Evolutionary conservation across 805 yeast genomes (phyloP).

Genomic region (Ogataea glucozyma): DNA sequence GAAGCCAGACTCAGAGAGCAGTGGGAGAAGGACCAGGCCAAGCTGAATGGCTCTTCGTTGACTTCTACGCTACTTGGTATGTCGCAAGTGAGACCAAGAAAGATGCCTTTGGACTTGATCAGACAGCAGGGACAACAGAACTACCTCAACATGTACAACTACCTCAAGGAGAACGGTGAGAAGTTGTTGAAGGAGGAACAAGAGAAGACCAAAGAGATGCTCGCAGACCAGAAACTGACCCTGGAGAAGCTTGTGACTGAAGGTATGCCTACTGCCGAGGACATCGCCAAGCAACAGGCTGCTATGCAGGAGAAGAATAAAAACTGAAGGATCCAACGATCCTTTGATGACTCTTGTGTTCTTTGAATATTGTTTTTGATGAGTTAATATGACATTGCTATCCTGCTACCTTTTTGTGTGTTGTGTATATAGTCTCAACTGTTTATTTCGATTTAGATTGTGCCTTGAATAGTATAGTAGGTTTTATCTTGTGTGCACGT

Average conservation of each 20-base stretch:
- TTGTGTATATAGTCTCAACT: no score
- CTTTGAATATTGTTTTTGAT: no score
- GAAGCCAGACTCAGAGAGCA: conserved; percentile 73
- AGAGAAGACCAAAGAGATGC: conserved; percentile 72
- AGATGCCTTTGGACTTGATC: conserved; percentile 83
- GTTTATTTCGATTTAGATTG: no score
- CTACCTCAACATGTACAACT: conserved; percentile 74
- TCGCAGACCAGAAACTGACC: conserved; percentile 81
- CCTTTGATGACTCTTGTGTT: no score
- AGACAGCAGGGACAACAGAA: conserved; percentile 92
- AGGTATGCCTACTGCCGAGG: conserved; percentile 77
- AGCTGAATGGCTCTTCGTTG: conserved; percentile 23
- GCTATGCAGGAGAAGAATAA: conserved; percentile 19
- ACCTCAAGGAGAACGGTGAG: conserved; percentile 56
- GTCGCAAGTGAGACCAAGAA: conserved; percentile 47
- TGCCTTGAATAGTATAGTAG: no score
- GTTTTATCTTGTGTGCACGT: no score
- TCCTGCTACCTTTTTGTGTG: no score
- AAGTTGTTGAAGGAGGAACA: conserved; percentile 84
- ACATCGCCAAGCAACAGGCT: conserved; percentile 42
- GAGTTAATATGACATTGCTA: no score
- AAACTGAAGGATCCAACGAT: no score
- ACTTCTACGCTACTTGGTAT: conserved; percentile 55
- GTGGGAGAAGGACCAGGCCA: conserved; percentile 57
- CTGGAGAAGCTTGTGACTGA: conserved; percentile 83